Evolutionary conservation across 352 stramenopile species (phyloP), one percentile per base, ranked within the genome.

Genomic region (Globisporangium orthogonon): DNA sequence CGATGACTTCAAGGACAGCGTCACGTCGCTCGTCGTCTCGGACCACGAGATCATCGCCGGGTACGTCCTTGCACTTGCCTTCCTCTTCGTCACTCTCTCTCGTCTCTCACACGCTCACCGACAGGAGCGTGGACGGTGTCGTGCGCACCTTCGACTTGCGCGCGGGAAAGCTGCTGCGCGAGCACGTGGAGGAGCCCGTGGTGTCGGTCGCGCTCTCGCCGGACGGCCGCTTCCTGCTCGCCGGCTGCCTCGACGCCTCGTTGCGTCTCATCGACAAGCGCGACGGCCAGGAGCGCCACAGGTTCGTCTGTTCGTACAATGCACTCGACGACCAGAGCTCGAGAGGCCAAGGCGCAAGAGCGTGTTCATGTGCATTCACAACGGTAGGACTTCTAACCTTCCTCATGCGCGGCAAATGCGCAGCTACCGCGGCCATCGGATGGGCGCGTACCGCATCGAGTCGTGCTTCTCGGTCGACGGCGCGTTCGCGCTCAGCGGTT

Each of bases 1-100:
- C 30, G 82, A 94, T 53, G 79, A 93, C 50, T 95, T 93, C 54
- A 91, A 82, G 48, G 87, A 96, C 67, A 96, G 87, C 58, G 85
- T 95, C 58, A 96, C 87, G 14, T 87, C 74, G 31, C 76, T 96
- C 29, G 67, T 86, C 4, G 66, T 95, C 14, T 81, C 79, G 0
- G 74, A 78, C 40, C 72, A 94, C 46, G 82, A 94, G 54, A 81
- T 96, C 56, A 81, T 95, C 52, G 81, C 86, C 48, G 77, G 84
- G 78, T 89, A 33, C 41, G 70, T 52, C 23, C 23, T 23, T 23
- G 23, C 23, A 23, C 23, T 23, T 23, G 23, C 23, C 23, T 23
- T 23, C 23, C 23, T 23, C 23, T 23, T 14, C 4, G 13, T 18
- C 13, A 5, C 17, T 30, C 9, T 30, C n/a, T 48, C 14, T 35